Evolutionary conservation across 192 early-diverging fungal species (phyloP).

Genomic region (Jimgerdemannia flammicorona): DNA sequence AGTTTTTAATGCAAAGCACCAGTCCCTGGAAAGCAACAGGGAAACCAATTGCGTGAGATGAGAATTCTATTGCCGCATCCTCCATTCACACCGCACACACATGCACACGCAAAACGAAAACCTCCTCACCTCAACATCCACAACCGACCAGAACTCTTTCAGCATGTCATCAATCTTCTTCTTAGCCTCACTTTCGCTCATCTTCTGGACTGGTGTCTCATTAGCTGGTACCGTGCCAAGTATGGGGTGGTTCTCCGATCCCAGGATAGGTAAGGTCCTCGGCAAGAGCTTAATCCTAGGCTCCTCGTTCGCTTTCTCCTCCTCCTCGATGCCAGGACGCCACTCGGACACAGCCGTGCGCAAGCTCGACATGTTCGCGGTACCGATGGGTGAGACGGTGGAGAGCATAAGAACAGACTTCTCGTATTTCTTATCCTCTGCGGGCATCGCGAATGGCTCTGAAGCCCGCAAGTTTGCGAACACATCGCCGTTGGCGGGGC

Average conservation of each 20-base stretch:
- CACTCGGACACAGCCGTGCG: not conserved
- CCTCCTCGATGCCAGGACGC: not conserved
- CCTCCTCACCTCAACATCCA: not conserved
- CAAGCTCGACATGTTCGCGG: constrained; percentile 1
- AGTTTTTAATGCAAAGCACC: too few relatives aligned
- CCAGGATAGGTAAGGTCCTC: not conserved
- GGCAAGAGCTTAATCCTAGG: not conserved
- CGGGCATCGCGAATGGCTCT: not conserved
- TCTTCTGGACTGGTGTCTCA: too few relatives aligned
- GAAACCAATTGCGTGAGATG: too few relatives aligned
- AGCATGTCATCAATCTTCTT: constrained; percentile 1
- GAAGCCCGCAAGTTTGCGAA: constrained; percentile 29
- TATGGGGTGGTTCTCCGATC: not conserved
- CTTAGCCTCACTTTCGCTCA: not conserved
- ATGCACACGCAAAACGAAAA: too few relatives aligned
- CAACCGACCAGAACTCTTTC: not conserved
- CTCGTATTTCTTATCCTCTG: not conserved
- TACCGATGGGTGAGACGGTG: not conserved
- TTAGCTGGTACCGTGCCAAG: not conserved
- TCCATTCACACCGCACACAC: too few relatives aligned
- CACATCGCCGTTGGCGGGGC: not conserved
- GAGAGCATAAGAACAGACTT: not conserved
- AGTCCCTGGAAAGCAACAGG: too few relatives aligned
- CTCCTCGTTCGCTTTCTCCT: not conserved
- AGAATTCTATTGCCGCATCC: too few relatives aligned